Evolutionary conservation across 768 basidiomycete genomes (phyloP).

Genomic region (Trametes cinnabarina): DNA sequence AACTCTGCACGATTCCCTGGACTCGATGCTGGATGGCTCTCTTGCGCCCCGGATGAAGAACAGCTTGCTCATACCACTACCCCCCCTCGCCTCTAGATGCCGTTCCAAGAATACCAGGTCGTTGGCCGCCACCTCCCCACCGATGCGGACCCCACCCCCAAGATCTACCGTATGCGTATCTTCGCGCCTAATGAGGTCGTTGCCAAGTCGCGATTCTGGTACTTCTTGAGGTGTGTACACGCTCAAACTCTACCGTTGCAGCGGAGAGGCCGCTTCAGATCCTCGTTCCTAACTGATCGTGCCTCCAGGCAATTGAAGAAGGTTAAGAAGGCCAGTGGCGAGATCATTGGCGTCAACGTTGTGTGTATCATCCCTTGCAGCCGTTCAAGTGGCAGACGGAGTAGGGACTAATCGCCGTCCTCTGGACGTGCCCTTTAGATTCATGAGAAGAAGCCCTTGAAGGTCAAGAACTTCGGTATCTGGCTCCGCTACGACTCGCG

Average conservation of each 20-base stretch:
- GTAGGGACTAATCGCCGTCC: constrained; percentile 43
- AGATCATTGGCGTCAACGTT: constrained; percentile 97
- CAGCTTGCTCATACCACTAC: constrained; percentile 15
- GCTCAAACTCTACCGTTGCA: background rate
- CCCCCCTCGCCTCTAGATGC: constrained; percentile 52
- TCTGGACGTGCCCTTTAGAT: constrained; percentile 58
- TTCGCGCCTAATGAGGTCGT: constrained; percentile 99
- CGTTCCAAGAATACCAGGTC: constrained; percentile 90
- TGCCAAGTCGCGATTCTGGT: constrained; percentile 99
- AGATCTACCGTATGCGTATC: constrained; percentile 99
- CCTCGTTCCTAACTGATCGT: background rate
- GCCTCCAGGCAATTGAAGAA: constrained; percentile 84
- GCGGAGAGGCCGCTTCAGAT: background rate
- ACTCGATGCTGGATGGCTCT: constrained; percentile 33
- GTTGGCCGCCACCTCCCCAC: constrained; percentile 97
- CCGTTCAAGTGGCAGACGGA: constrained; percentile 89
- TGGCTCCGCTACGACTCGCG: constrained; percentile 99
- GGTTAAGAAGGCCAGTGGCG: constrained; percentile 99
- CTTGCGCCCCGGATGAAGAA: constrained; percentile 23
- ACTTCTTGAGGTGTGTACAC: constrained; percentile 82
- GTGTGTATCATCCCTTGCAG: constrained; percentile 71
- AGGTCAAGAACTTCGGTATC: constrained; percentile 99
- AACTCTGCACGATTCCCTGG: constrained; percentile 8
- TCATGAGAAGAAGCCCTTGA: constrained; percentile 94
- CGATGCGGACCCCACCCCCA: constrained; percentile 87